Percentiles rank a stretch among this genome's conserved stretches.
phyloP scores from a whole-genome alignment of 1,139 yeast species.

The Lodderomyces margitis region DNA sequence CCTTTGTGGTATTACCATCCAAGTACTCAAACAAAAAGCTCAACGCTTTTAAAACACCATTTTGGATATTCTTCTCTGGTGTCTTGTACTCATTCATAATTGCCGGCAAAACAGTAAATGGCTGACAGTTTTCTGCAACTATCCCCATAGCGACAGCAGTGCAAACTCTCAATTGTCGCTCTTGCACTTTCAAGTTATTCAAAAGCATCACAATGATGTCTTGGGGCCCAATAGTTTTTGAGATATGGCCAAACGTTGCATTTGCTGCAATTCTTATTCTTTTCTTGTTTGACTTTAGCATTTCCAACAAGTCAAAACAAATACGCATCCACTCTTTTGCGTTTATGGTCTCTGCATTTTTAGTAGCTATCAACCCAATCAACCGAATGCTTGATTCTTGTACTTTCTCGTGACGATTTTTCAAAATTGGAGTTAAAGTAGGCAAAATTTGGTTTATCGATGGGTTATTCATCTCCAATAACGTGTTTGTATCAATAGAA shows the following conservation, averaged over 20 bases:
- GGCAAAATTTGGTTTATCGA: slow-evolving; percentile 83
- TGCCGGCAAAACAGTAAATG: slow-evolving; percentile 95
- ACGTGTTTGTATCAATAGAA: slow-evolving; percentile 41
- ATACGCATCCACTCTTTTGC: slow-evolving; percentile 98
- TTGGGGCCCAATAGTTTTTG: slow-evolving; percentile 93
- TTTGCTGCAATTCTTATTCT: slow-evolving; percentile 84
- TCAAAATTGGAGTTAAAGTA: slow-evolving; percentile 84
- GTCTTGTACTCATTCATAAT: slow-evolving; percentile 93
- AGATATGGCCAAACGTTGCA: slow-evolving; percentile 86
- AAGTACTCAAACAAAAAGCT: slow-evolving; percentile 94
- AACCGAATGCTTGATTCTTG: slow-evolving; percentile 81
- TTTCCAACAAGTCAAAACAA: slow-evolving; percentile 85
- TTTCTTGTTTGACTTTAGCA: slow-evolving; percentile 82
- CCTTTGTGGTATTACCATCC: slow-evolving; percentile 70
- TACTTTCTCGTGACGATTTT: slow-evolving; percentile 88
- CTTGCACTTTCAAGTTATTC: slow-evolving; percentile 86
- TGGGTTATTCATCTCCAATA: slow-evolving; percentile 66
- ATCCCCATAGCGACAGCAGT: slow-evolving; percentile 98
- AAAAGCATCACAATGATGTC: slow-evolving; percentile 85
- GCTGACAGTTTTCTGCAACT: slow-evolving; percentile 91
- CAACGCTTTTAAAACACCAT: slow-evolving; percentile 89
- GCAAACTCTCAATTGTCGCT: slow-evolving; percentile 93
- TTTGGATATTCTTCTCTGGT: slow-evolving; percentile 92
- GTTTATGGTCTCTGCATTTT: slow-evolving; percentile 82
- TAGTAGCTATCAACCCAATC: slow-evolving; percentile 79